These are phyloP conservation scores for Pleurozium schreberi DNA, from an alignment of 225 moss, liverwort and hornwort genomes.

Conservation along the genomic window DNA sequence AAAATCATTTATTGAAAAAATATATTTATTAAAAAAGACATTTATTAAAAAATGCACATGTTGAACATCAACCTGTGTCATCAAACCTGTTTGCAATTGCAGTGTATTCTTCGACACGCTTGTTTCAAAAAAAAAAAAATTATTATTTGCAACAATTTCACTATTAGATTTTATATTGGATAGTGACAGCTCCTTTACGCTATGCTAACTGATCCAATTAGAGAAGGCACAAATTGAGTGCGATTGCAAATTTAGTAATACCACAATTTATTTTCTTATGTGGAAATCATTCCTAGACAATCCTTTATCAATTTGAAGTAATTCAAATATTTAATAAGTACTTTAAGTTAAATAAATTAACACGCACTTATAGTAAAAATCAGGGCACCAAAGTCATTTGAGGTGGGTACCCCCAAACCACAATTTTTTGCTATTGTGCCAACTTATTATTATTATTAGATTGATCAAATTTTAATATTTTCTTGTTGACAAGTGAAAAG, in stretches of 20 bases:
- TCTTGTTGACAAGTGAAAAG: neutral
- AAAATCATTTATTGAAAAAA: no score
- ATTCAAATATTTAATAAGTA: neutral
- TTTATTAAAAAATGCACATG: neutral
- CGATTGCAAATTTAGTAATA: neutral
- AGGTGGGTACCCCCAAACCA: accelerated
- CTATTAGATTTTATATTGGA: neutral
- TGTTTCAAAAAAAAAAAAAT: no score
- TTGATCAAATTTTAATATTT: neutral
- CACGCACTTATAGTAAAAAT: no score
- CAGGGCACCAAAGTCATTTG: no score
- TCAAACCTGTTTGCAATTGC: neutral
- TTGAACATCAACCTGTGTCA: neutral
- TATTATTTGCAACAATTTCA: no score
- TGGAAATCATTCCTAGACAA: neutral
- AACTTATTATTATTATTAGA: no score
- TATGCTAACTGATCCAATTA: neutral
- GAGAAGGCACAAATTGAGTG: neutral
- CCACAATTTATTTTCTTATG: neutral
- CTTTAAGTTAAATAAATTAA: no score
- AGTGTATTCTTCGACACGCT: no score
- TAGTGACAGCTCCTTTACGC: accelerated
- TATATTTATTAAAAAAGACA: no score
- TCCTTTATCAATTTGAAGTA: neutral
- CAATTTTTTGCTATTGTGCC: neutral